These are phyloP conservation scores for Ilyonectria mors-panacis DNA, from an alignment of 2,329 filamentous ascomycete genomes.

Conservation along the genomic window DNA sequence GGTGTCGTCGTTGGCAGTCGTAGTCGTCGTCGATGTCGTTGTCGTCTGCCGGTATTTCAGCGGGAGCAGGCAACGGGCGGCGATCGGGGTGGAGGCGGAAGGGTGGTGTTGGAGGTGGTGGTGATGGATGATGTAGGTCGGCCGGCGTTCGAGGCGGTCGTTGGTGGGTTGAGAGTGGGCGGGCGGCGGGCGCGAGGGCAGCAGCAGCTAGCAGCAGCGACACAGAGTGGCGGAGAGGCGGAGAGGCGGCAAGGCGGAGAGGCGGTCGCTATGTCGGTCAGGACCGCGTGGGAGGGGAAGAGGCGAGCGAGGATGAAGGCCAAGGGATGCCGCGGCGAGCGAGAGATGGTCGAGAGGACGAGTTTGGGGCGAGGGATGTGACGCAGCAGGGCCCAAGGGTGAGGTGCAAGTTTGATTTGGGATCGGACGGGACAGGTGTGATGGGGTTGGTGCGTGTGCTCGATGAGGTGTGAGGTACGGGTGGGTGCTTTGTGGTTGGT, in stretches of 20 bases:
- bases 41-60: conserved; percentile 10
- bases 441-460: conserved; percentile 39
- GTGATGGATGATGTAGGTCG: conserved; percentile 29
- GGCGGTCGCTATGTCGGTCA: conserved; percentile 26
- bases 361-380: conserved; percentile 37
- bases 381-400: conserved; percentile 43
- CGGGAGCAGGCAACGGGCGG: conserved; percentile 12
- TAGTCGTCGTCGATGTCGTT: conserved; percentile 19
- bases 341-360: conserved; percentile 34
- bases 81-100: conserved; percentile 18
- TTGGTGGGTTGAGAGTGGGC: conserved; percentile 28
- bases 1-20: conserved; percentile 36
- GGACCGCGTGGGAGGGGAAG: conserved; percentile 14
- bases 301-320: conserved; percentile 21
- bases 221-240: conserved; percentile 9
- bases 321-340: conserved; percentile 27
- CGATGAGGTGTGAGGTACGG: conserved; percentile 32
- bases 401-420: conserved; percentile 42
- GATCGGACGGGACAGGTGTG: conserved; percentile 43
- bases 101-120: conserved; percentile 13
- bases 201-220: conserved; percentile 12
- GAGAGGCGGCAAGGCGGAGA: conserved; percentile 18
- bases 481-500: conserved; percentile 34
- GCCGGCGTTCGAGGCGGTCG: conserved; percentile 24
- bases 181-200: conserved; percentile 30